Percentiles rank a stretch among this genome's conserved stretches.
Evolutionary conservation across 331 rosid genomes (phyloP).

Genomic region (Malus hybrid): DNA sequence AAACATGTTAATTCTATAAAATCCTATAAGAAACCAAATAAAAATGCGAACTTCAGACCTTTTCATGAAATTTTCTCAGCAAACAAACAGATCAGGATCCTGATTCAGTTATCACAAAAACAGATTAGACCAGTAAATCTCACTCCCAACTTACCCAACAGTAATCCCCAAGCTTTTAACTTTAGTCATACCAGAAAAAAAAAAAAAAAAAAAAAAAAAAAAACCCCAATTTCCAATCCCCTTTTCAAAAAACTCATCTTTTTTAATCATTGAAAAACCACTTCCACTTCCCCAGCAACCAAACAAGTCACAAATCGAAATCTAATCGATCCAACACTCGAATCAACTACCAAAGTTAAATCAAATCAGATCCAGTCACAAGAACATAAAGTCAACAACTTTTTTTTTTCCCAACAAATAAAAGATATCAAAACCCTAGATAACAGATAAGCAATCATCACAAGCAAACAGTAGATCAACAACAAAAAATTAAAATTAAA

Average conservation of each 20-base stretch:
- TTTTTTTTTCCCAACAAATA: not conserved
- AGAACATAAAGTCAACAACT: not conserved
- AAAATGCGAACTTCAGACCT: not conserved
- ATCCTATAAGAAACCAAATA: not conserved
- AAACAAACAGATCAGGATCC: conserved; percentile 8
- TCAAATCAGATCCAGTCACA: not conserved
- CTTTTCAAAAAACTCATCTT: not conserved
- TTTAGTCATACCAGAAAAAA: not conserved
- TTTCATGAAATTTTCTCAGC: not conserved
- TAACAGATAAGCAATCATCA: not conserved
- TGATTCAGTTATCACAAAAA: not conserved
- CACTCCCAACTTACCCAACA: not conserved
- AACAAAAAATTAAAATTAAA: not conserved
- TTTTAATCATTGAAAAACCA: not conserved
- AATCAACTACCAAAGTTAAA: conserved; percentile 1
- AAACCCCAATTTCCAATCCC: not conserved
- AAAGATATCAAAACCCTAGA: conserved; percentile 5
- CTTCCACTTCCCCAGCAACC: not conserved
- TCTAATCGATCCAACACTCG: not conserved
- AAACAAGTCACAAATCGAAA: not conserved
- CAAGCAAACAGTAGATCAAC: not conserved
- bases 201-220: too few species aligned
- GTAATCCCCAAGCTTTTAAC: not conserved
- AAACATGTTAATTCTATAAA: not conserved
- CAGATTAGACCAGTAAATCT: not conserved